Evolutionary conservation across 1,139 yeast species (phyloP).

Genomic region (Debaryomycetaceae sp.): DNA sequence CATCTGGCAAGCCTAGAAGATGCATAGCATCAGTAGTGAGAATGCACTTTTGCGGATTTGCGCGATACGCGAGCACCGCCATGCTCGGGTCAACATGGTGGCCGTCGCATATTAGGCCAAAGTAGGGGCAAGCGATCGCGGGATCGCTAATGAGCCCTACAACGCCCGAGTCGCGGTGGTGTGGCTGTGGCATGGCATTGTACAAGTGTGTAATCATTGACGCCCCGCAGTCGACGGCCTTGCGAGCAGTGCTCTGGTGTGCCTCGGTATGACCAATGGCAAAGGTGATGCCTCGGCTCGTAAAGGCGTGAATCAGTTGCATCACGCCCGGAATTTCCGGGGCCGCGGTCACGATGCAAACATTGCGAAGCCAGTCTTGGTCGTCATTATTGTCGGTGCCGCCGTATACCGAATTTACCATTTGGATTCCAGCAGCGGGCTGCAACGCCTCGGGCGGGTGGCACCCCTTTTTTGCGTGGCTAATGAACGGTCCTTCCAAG

Average conservation of each 20-base stretch:
- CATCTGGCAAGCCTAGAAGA: constrained; percentile 42
- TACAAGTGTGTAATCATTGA: constrained; percentile 54
- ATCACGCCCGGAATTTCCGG: constrained; percentile 50
- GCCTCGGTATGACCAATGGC: constrained; percentile 52
- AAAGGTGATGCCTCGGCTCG: constrained; percentile 25
- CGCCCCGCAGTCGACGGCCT: constrained; percentile 44
- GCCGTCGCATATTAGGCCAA: constrained; percentile 53
- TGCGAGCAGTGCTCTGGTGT: constrained; percentile 35
- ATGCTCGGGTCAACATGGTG: constrained; percentile 53
- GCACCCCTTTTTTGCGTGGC: constrained; percentile 47
- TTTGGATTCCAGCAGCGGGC: constrained; percentile 29
- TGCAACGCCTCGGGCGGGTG: constrained; percentile 50
- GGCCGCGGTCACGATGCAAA: constrained; percentile 49
- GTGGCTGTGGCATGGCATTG: constrained; percentile 63
- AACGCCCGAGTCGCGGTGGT: constrained; percentile 51
- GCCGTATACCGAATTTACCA: constrained; percentile 37
- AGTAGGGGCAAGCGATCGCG: constrained; percentile 32
- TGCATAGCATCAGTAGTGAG: constrained; percentile 58
- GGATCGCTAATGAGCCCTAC: constrained; percentile 43
- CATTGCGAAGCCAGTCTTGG: constrained; percentile 26
- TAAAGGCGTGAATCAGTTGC: constrained; percentile 34
- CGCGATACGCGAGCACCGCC: constrained; percentile 41
- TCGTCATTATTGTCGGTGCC: constrained; percentile 15
- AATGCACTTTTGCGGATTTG: constrained; percentile 45
- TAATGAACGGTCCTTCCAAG: constrained; percentile 54